Percentiles rank a stretch among this genome's conserved stretches.
These are phyloP conservation scores for Xylaria intraflava DNA, from an alignment of 495 filamentous ascomycete species.

Conservation along the genomic window DNA sequence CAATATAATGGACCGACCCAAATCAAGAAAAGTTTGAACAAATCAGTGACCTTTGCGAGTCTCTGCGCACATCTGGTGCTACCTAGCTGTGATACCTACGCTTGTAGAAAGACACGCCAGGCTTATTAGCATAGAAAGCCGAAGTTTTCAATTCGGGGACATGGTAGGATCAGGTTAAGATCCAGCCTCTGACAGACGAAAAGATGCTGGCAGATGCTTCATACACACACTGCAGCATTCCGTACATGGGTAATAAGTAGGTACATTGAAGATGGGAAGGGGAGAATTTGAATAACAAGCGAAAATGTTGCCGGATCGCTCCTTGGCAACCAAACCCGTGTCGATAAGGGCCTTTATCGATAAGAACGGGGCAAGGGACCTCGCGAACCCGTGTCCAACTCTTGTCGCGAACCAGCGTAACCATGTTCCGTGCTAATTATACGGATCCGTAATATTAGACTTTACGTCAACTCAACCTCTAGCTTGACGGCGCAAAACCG, in stretches of 20 bases:
- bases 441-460: background rate
- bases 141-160: too few relatives aligned
- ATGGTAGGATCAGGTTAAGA: too few relatives aligned
- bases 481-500: background rate
- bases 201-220: background rate
- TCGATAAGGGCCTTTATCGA: background rate
- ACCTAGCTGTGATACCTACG: background rate
- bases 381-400: constrained; percentile 6
- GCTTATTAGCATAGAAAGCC: background rate
- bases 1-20: background rate
- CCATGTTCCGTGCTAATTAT: background rate
- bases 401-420: background rate
- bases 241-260: background rate
- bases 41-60: background rate
- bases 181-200: background rate
- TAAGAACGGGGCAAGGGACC: constrained; percentile 4
- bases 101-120: background rate
- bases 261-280: background rate
- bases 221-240: too few relatives aligned
- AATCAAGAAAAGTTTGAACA: background rate
- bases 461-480: background rate
- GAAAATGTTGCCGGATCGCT: background rate
- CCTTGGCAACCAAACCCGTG: background rate
- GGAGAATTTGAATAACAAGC: background rate
- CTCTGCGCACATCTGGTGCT: background rate